Evolutionary conservation across 2,329 filamentous ascomycete genomes (phyloP).

Genomic region (Colletotrichum ledebouriae): DNA sequence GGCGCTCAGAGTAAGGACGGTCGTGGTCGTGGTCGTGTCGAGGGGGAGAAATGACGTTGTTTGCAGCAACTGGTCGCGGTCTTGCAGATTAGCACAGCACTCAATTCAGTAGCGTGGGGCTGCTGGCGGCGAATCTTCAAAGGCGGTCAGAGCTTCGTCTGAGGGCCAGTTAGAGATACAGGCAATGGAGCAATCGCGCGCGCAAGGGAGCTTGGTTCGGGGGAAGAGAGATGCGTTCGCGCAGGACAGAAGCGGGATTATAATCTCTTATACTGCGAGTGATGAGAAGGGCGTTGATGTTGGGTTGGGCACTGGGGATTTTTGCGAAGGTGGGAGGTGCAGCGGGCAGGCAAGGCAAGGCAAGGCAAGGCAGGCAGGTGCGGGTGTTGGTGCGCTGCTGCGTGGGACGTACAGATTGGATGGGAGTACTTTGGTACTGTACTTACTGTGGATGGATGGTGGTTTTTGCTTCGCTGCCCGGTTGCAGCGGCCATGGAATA

Average conservation of each 20-base stretch:
- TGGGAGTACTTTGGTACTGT: neutral
- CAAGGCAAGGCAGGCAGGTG: neutral
- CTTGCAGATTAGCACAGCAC: slow-evolving; percentile 41
- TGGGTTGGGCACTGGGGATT: slow-evolving; percentile 38
- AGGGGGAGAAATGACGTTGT: slow-evolving; percentile 39
- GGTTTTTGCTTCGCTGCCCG: slow-evolving; percentile 25
- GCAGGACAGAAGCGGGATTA: slow-evolving; percentile 30
- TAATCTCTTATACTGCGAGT: slow-evolving; percentile 27
- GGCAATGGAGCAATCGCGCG: slow-evolving; percentile 23
- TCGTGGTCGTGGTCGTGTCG: slow-evolving; percentile 23
- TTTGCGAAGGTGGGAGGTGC: slow-evolving; percentile 37
- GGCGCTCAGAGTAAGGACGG: slow-evolving; percentile 36
- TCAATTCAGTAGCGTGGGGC: slow-evolving; percentile 40
- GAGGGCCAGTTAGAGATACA: slow-evolving; percentile 29
- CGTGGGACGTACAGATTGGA: slow-evolving; percentile 8
- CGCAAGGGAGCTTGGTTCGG: slow-evolving; percentile 11
- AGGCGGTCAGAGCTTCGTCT: slow-evolving; percentile 42
- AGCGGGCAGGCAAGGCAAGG: slow-evolving; percentile 10
- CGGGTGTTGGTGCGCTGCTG: slow-evolving; percentile 22
- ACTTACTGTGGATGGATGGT: too few species aligned
- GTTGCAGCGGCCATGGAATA: slow-evolving; percentile 18
- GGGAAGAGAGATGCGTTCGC: slow-evolving; percentile 17
- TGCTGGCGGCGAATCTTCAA: slow-evolving; percentile 41
- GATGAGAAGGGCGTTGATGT: slow-evolving; percentile 35
- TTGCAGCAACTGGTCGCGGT: slow-evolving; percentile 41